Percentiles rank a stretch among this genome's conserved stretches.
Evolutionary conservation across 345 rosid genomes (phyloP).

Genomic region (Ceriops tagal): DNA sequence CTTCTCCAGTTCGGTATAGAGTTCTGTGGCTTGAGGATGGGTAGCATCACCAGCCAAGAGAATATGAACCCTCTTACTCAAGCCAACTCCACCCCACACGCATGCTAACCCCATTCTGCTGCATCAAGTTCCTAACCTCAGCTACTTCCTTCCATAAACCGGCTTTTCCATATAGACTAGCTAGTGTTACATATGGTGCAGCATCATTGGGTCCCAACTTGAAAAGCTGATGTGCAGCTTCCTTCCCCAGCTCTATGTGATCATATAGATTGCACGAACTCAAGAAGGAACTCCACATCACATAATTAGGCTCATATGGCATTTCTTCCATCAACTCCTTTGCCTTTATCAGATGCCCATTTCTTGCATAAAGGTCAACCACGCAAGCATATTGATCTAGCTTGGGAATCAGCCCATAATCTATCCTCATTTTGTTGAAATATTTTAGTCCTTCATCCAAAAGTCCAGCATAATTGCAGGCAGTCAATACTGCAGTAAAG

Average conservation of each 20-base stretch:
- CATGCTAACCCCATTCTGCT: conserved; percentile 19
- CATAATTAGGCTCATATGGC: conserved; percentile 18
- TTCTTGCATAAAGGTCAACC: conserved; percentile 26
- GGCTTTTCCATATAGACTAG: conserved; percentile 18
- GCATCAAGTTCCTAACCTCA: conserved; percentile 23
- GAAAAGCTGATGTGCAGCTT: conserved; percentile 22
- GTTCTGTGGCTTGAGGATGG: conserved; percentile 12
- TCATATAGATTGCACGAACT: conserved; percentile 23
- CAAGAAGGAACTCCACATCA: conserved; percentile 26
- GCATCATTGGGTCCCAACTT: conserved; percentile 16
- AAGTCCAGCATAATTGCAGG: conserved; percentile 29
- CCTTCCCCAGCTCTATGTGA: conserved; percentile 21
- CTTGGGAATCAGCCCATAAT: conserved; percentile 21
- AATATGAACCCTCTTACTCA: conserved; percentile 15
- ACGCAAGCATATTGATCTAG: conserved; percentile 26
- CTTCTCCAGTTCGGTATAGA: conserved; percentile 17
- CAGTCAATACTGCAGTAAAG: conserved; percentile 20
- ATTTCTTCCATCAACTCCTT: conserved; percentile 23
- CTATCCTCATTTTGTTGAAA: conserved; percentile 16
- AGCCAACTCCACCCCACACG: conserved; percentile 25
- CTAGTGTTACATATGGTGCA: conserved; percentile 17
- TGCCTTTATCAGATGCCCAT: conserved; percentile 24
- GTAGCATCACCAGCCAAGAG: conserved; percentile 11
- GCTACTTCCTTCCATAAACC: conserved; percentile 23
- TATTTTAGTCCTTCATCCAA: conserved; percentile 19